phyloP scores from a whole-genome alignment of 306 rosid genomes.

The Begonia peltatifolia region DNA sequence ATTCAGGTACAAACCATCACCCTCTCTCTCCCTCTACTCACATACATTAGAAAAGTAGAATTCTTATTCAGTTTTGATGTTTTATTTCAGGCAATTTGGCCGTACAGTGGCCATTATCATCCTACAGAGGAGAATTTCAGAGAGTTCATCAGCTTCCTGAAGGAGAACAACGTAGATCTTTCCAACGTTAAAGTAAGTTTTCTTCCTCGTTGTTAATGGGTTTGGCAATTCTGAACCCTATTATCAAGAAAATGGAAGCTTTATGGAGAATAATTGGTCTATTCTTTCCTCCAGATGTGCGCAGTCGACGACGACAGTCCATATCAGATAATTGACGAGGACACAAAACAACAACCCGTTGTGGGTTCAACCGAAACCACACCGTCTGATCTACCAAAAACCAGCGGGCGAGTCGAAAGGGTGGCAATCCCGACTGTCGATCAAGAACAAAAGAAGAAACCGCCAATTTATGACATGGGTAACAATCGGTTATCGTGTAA shows the following conservation, averaged over 20 bases:
- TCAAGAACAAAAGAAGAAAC: conserved; percentile 14
- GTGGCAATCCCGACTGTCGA: conserved; percentile 8
- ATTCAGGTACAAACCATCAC: conserved; percentile 29
- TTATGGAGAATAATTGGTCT: neutral
- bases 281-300: conserved; percentile 28
- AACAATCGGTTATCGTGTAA: conserved; percentile 15
- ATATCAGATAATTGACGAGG: conserved; percentile 11
- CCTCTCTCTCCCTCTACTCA: no score
- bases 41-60: conserved; percentile 1
- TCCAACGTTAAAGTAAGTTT: conserved; percentile 62
- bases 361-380: conserved; percentile 10
- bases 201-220: neutral
- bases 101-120: conserved; percentile 74
- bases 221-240: no score
- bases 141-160: conserved; percentile 52
- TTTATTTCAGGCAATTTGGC: conserved; percentile 62
- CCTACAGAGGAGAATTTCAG: conserved; percentile 56
- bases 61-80: no score
- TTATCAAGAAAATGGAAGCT: neutral
- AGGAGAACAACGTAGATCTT: conserved; percentile 54
- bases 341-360: conserved; percentile 13
- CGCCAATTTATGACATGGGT: conserved; percentile 2
- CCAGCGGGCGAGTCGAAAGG: neutral
- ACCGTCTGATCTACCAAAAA: neutral
- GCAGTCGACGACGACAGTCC: conserved; percentile 67